Percentiles rank a stretch among this genome's conserved stretches.
Conservation (phyloP, 805 yeast genomes). For the Saccharomycopsis oosterbeekiorum region DNA sequence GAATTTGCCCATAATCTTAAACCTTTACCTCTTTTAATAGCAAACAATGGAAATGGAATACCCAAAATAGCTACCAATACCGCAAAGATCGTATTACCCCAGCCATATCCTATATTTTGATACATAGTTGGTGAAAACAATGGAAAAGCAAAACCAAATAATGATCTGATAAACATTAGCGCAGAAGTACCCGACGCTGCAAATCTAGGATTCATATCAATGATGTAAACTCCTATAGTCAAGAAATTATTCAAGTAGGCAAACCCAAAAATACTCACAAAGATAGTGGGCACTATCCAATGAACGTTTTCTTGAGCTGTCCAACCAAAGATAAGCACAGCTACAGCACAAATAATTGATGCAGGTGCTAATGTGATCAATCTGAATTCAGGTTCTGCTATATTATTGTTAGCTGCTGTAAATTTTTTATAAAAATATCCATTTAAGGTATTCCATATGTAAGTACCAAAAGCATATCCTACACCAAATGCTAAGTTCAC, state of each 20-base stretch:
- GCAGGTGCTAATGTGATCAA: constrained; percentile 41
- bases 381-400: constrained; percentile 51
- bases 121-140: constrained; percentile 54
- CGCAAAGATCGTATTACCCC: constrained; percentile 61
- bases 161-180: constrained; percentile 55
- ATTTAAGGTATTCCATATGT: constrained; percentile 37
- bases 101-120: constrained; percentile 47
- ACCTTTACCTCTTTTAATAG: constrained; percentile 45
- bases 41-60: constrained; percentile 56
- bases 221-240: constrained; percentile 42
- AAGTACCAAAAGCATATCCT: constrained; percentile 43
- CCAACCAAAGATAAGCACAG: constrained; percentile 67
- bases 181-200: constrained; percentile 63
- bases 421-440: constrained; percentile 32
- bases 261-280: constrained; percentile 49
- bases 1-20: constrained; percentile 50
- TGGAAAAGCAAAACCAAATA: constrained; percentile 62
- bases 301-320: constrained; percentile 43
- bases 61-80: constrained; percentile 48
- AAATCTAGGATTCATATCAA: constrained; percentile 59
- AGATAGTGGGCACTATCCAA: constrained; percentile 58
- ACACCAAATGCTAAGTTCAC: constrained; percentile 50
- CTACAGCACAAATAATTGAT: constrained; percentile 47
- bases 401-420: constrained; percentile 37
- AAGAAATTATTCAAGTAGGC: constrained; percentile 53